Evolutionary conservation across 495 filamentous ascomycete species (phyloP).

Genomic region (Penicillium nucicola): DNA sequence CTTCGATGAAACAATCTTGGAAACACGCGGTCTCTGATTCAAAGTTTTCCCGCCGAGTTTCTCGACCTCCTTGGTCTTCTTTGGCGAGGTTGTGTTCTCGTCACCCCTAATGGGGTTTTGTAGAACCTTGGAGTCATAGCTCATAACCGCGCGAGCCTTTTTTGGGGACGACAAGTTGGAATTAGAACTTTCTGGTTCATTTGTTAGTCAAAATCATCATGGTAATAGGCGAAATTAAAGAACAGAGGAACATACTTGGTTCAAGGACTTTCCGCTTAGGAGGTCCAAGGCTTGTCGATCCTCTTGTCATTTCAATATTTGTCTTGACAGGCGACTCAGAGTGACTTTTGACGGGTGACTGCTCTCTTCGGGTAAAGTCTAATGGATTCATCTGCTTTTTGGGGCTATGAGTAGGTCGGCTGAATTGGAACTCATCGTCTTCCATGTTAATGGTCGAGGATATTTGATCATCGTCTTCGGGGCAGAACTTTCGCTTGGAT

Average conservation of each 20-base stretch:
- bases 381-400: slow-evolving; percentile 6
- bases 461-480: slow-evolving; percentile 45
- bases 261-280: slow-evolving; percentile 53
- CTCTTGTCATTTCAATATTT: slow-evolving; percentile 15
- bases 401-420: slow-evolving; percentile 19
- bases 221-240: neutral
- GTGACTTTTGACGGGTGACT: slow-evolving; percentile 19
- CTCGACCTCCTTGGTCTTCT: slow-evolving; percentile 14
- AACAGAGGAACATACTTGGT: slow-evolving; percentile 49
- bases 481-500: slow-evolving; percentile 61
- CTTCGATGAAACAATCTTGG: slow-evolving; percentile 1
- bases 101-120: slow-evolving; percentile 1
- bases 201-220: slow-evolving; percentile 18
- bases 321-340: slow-evolving; percentile 16
- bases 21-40: slow-evolving; percentile 8
- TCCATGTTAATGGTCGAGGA: slow-evolving; percentile 19
- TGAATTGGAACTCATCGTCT: slow-evolving; percentile 52
- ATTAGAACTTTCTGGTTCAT: slow-evolving; percentile 52
- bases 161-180: slow-evolving; percentile 32
- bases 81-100: slow-evolving; percentile 15
- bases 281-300: slow-evolving; percentile 8
- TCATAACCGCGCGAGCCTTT: slow-evolving; percentile 15
- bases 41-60: slow-evolving; percentile 1
- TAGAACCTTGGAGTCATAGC: slow-evolving; percentile 13
- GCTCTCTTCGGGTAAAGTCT: slow-evolving; percentile 6